Conservation (phyloP, 2,329 filamentous ascomycete species). For the Claviceps purpurea region DNA sequence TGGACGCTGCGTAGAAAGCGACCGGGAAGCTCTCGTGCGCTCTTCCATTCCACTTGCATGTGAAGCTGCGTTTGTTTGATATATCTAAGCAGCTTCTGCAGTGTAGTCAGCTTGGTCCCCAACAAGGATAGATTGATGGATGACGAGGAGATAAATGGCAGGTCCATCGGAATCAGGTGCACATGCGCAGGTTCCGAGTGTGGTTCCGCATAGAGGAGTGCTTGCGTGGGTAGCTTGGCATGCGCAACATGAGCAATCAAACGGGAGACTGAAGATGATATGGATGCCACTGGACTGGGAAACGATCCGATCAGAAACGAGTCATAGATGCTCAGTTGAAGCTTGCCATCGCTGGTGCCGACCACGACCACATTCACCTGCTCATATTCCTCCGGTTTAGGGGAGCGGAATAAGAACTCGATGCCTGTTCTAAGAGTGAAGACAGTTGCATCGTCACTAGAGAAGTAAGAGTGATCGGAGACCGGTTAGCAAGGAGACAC, state of each 20-base stretch:
- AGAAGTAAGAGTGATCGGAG: not conserved
- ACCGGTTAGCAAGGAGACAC: too few relatives aligned
- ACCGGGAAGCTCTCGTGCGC: constrained; percentile 62
- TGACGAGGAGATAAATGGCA: constrained; percentile 68
- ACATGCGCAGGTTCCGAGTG: constrained; percentile 19
- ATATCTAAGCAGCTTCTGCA: constrained; percentile 80
- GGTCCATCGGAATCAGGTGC: constrained; percentile 60
- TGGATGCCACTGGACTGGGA: constrained; percentile 27
- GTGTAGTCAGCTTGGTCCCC: constrained; percentile 71
- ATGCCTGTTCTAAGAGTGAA: constrained; percentile 59
- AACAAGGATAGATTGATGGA: constrained; percentile 73
- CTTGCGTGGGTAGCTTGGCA: constrained; percentile 60
- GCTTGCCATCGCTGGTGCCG: constrained; percentile 54
- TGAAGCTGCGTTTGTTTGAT: constrained; percentile 67
- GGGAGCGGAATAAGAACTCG: constrained; percentile 54
- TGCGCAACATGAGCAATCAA: constrained; percentile 56
- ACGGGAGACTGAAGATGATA: constrained; percentile 14
- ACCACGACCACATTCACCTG: constrained; percentile 69
- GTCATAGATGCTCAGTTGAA: constrained; percentile 75
- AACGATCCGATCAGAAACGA: constrained; percentile 68
- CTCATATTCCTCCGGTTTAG: constrained; percentile 51
- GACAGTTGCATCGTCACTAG: constrained; percentile 40
- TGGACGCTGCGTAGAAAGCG: constrained; percentile 69
- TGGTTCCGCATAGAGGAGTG: constrained; percentile 44
- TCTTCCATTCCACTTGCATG: constrained; percentile 71